Percentiles rank a stretch among this genome's conserved stretches.
Conservation (phyloP, 345 rosid genomes). For the Gossypium thurberi region DNA sequence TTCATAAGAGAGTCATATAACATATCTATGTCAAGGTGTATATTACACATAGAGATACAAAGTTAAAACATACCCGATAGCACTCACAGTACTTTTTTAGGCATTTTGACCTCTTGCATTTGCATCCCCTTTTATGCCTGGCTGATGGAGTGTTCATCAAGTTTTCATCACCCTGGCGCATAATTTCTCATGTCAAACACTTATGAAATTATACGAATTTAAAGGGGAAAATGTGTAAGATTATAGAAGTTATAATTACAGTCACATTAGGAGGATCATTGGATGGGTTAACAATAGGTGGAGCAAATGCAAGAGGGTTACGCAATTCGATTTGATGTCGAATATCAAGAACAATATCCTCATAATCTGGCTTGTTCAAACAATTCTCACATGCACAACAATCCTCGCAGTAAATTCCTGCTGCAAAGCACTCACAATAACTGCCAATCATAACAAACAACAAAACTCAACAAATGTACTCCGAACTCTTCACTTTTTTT, state of each 20-base stretch:
- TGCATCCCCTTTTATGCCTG: conserved; percentile 47
- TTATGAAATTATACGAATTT: neutral
- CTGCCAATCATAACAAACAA: conserved; percentile 22
- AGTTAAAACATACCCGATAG: conserved; percentile 30
- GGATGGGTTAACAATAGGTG: conserved; percentile 22
- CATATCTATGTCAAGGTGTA: no score
- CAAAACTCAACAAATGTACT: neutral
- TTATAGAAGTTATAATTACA: conserved; percentile 14
- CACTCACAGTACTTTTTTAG: conserved; percentile 47
- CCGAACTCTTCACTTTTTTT: neutral
- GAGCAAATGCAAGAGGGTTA: conserved; percentile 47
- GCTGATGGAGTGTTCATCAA: conserved; percentile 25
- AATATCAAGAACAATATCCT: conserved; percentile 28
- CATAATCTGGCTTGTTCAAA: conserved; percentile 24
- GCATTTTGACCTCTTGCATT: conserved; percentile 47
- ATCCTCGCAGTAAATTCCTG: conserved; percentile 30
- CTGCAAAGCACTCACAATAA: conserved; percentile 42
- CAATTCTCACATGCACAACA: conserved; percentile 34
- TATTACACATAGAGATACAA: no score
- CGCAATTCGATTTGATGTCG: conserved; percentile 32
- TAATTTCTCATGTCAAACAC: conserved; percentile 13
- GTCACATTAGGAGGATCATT: conserved; percentile 15
- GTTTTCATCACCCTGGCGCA: conserved; percentile 26
- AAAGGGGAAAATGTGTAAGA: neutral
- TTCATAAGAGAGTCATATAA: no score